Percentiles rank a stretch among this genome's conserved stretches.
Conservation (phyloP, 1,139 yeast genomes). For the Candida sp. region DNA sequence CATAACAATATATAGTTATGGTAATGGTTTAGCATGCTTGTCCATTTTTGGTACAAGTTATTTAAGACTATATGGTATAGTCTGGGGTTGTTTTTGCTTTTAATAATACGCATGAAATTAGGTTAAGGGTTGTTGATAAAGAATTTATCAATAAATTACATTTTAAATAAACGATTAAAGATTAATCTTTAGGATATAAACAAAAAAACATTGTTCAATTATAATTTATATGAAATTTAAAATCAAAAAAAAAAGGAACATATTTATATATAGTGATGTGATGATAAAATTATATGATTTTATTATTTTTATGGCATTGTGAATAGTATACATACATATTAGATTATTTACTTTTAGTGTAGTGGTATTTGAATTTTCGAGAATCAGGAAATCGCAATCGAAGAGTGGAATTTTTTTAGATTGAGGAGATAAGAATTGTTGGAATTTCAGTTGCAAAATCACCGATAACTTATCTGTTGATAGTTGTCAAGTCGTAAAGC, state of each 20-base stretch:
- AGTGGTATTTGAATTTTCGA: too few relatives aligned
- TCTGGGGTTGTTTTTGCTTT: neutral
- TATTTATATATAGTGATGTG: neutral
- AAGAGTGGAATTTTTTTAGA: too few relatives aligned
- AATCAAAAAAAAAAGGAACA: neutral
- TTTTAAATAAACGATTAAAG: neutral
- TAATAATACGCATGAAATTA: neutral
- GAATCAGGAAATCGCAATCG: too few relatives aligned
- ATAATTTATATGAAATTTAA: neutral
- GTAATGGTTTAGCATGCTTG: neutral
- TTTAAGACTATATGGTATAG: neutral
- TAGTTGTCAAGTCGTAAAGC: too few relatives aligned
- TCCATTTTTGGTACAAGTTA: neutral
- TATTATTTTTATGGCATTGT: neutral
- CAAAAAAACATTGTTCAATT: neutral
- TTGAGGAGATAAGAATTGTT: too few relatives aligned
- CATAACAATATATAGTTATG: neutral
- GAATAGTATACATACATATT: neutral
- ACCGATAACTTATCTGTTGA: too few relatives aligned
- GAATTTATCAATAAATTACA: neutral
- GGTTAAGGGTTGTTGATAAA: neutral
- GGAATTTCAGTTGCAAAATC: too few relatives aligned
- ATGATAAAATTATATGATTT: neutral
- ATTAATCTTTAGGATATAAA: too few relatives aligned
- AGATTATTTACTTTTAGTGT: neutral